Evolutionary conservation across 2,329 filamentous ascomycete genomes (phyloP).

Genomic region (Coniochaeta prunicola): DNA sequence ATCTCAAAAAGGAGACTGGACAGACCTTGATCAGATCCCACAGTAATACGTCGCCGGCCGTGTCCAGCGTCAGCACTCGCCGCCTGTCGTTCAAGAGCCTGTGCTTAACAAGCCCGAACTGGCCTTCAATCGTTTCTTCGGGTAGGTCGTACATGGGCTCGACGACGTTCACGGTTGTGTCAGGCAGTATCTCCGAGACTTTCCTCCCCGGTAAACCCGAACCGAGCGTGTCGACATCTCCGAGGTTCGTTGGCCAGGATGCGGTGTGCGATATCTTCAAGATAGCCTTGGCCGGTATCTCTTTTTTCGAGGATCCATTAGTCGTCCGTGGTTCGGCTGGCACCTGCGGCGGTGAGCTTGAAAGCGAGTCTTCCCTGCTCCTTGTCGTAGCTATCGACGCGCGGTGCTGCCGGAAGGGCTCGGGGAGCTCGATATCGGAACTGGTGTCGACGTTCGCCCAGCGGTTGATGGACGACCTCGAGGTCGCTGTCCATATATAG

Average conservation of each 20-base stretch:
- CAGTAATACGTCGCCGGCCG: constrained; percentile 85
- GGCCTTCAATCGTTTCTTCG: constrained; percentile 83
- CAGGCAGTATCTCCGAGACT: constrained; percentile 47
- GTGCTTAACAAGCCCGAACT: constrained; percentile 92
- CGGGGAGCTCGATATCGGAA: constrained; percentile 59
- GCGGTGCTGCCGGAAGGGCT: constrained; percentile 41
- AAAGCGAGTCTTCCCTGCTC: constrained; percentile 14
- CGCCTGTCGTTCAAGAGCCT: constrained; percentile 85
- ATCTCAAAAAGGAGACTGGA: constrained; percentile 1
- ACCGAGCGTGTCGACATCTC: constrained; percentile 30
- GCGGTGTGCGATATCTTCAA: constrained; percentile 80
- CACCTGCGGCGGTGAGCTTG: constrained; percentile 19
- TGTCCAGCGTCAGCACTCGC: constrained; percentile 84
- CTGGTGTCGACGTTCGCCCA: constrained; percentile 83
- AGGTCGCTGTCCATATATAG: constrained; percentile 84
- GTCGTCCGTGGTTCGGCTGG: constrained; percentile 11
- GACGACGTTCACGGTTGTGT: constrained; percentile 37
- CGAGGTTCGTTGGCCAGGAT: constrained; percentile 47
- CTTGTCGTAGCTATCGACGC: constrained; percentile 33
- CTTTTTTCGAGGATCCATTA: constrained; percentile 38
- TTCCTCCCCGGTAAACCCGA: constrained; percentile 53
- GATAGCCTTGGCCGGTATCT: constrained; percentile 71
- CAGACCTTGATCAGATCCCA: constrained; percentile 86
- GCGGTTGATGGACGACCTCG: constrained; percentile 84
- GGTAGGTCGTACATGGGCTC: constrained; percentile 62